These are phyloP conservation scores for Glycine tomentella DNA, from an alignment of 306 rosid species.

Conservation along the genomic window DNA sequence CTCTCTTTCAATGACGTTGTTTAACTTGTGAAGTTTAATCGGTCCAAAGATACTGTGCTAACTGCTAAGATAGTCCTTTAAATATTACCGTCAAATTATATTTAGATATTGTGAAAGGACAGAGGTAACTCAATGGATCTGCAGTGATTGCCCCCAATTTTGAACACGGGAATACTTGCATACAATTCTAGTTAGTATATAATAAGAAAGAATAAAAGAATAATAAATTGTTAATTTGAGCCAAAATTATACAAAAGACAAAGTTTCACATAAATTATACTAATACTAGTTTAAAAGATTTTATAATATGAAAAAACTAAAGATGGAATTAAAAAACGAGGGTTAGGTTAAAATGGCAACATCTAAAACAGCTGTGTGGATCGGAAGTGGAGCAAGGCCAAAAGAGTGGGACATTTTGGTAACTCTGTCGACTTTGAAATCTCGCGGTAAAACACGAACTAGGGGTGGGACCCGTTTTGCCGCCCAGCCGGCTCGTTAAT, in stretches of 20 bases:
- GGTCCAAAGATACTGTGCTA: not conserved
- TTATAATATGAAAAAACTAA: not conserved
- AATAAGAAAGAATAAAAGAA: too few species aligned
- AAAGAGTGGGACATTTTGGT: conserved; percentile 39
- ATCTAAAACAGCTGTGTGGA: not conserved
- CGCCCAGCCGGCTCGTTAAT: conserved; percentile 52
- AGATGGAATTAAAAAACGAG: not conserved
- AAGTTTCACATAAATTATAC: not conserved
- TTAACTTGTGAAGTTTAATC: too few species aligned
- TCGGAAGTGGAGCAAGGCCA: not conserved
- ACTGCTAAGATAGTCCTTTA: not conserved
- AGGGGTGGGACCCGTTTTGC: conserved; percentile 43
- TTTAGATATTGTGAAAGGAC: not conserved
- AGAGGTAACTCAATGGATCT: too few species aligned
- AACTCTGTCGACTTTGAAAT: conserved; percentile 40
- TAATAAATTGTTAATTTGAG: not conserved
- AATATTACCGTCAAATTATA: not conserved
- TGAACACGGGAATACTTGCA: too few species aligned
- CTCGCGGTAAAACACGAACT: conserved; percentile 41
- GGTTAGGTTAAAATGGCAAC: not conserved
- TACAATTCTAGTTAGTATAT: too few species aligned
- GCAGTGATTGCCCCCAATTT: too few species aligned
- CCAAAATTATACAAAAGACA: not conserved
- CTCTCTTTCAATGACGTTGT: too few species aligned
- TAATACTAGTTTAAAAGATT: not conserved